phyloP scores from a whole-genome alignment of 345 rosid genomes.

The Anastatica hierochuntica region DNA sequence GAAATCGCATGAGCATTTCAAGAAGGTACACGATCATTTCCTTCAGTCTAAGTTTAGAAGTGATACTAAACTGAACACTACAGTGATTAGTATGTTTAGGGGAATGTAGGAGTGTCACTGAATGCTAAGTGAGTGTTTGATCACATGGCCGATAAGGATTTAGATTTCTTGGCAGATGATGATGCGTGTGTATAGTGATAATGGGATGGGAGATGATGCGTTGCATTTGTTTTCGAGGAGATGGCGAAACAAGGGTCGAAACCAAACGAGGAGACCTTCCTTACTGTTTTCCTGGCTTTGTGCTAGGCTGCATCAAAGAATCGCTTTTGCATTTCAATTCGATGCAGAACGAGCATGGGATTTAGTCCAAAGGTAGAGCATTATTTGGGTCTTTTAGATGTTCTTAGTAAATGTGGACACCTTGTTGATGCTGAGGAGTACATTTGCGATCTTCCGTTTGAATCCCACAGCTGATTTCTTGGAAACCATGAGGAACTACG shows the following conservation, averaged over 20 bases:
- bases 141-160: constrained; percentile 55
- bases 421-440: constrained; percentile 47
- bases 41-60: constrained; percentile 45
- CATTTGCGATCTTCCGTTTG: constrained; percentile 44
- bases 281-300: constrained; percentile 49
- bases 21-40: constrained; percentile 70
- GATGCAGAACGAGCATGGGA: constrained; percentile 43
- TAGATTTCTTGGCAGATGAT: constrained; percentile 69
- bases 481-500: constrained; percentile 49
- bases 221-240: constrained; percentile 56
- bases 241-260: constrained; percentile 42
- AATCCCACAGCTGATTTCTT: constrained; percentile 48
- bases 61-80: constrained; percentile 46
- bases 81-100: constrained; percentile 56
- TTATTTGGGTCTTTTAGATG: constrained; percentile 48
- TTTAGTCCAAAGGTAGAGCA: constrained; percentile 39
- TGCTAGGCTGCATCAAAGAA: constrained; percentile 59
- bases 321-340: constrained; percentile 58
- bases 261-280: constrained; percentile 49
- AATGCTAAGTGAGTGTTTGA: constrained; percentile 69
- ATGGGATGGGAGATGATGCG: constrained; percentile 65
- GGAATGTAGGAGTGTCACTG: constrained; percentile 45
- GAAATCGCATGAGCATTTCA: constrained; percentile 47
- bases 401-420: constrained; percentile 65
- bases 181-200: constrained; percentile 51